These are phyloP conservation scores for Ichthyophthirius multifiliis DNA, from an alignment of 169 alveolate species.

Conservation along the genomic window DNA sequence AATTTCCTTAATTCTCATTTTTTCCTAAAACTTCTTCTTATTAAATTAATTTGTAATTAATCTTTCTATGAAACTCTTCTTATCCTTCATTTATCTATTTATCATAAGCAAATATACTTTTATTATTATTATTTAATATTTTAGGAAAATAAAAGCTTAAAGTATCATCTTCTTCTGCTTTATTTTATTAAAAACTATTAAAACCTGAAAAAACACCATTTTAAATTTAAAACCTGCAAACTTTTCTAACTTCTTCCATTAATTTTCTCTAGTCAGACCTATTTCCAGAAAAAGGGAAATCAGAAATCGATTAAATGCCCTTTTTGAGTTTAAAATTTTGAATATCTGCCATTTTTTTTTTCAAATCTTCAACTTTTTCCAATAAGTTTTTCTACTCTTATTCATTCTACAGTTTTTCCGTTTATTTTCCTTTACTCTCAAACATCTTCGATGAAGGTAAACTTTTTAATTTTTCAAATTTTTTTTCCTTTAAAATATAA, in stretches of 20 bases:
- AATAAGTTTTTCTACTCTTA: neutral
- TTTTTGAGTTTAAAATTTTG: neutral
- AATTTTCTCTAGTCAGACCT: too few relatives aligned
- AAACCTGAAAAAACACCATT: too few relatives aligned
- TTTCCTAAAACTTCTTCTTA: neutral
- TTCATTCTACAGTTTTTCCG: neutral
- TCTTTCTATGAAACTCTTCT: neutral
- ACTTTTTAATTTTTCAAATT: constrained; percentile 19
- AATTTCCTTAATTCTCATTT: neutral
- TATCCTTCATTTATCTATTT: neutral
- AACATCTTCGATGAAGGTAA: constrained; percentile 11
- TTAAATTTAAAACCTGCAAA: too few relatives aligned
- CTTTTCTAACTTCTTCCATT: too few relatives aligned
- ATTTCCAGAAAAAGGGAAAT: too few relatives aligned
- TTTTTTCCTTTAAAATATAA: constrained; percentile 21
- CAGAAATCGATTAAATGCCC: neutral
- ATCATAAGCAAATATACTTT: neutral
- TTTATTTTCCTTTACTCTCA: neutral
- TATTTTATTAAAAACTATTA: too few relatives aligned
- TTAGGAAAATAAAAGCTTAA: neutral
- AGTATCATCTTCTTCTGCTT: neutral
- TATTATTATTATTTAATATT: neutral
- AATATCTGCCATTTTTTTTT: neutral
- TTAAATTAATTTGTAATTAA: neutral
- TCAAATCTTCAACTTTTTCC: neutral